Conservation (phyloP, 1,139 yeast species). For the Geotrichum phurueaensis region DNA sequence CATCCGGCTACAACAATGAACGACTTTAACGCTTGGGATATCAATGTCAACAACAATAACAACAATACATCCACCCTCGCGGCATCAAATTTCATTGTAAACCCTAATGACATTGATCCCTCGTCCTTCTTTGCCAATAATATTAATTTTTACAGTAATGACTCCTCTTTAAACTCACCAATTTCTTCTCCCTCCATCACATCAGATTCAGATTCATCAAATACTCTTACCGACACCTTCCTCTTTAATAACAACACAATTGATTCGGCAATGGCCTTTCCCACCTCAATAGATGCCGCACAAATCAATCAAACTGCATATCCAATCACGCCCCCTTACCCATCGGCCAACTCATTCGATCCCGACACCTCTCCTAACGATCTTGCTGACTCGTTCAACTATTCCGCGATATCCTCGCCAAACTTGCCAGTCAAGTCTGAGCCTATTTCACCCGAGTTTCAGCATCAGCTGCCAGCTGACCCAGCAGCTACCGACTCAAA, state of each 20-base stretch:
- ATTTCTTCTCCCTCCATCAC: not conserved
- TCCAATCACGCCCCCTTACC: not conserved
- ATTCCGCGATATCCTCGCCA: not conserved
- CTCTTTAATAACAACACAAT: not conserved
- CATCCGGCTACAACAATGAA: not conserved
- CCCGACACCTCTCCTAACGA: slow-evolving; percentile 14
- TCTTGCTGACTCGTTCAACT: slow-evolving; percentile 3
- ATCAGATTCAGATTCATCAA: slow-evolving; percentile 5
- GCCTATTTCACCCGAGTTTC: not conserved
- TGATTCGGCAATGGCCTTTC: not conserved
- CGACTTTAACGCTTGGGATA: not conserved
- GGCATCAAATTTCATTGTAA: not conserved
- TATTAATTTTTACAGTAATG: not conserved
- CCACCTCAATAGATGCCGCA: not conserved
- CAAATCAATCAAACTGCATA: not conserved
- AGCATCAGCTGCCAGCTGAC: not conserved
- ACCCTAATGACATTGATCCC: not conserved
- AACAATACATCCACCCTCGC: not conserved
- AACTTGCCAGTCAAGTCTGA: slow-evolving; percentile 6
- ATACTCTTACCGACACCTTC: not conserved
- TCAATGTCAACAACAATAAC: not conserved
- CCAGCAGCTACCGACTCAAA: not conserved
- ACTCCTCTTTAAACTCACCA: slow-evolving; percentile 6
- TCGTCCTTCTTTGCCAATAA: not conserved
- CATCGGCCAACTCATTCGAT: slow-evolving; percentile 2